Conservation (phyloP, 257 asterid species). For the Phtheirospermum japonicum region DNA sequence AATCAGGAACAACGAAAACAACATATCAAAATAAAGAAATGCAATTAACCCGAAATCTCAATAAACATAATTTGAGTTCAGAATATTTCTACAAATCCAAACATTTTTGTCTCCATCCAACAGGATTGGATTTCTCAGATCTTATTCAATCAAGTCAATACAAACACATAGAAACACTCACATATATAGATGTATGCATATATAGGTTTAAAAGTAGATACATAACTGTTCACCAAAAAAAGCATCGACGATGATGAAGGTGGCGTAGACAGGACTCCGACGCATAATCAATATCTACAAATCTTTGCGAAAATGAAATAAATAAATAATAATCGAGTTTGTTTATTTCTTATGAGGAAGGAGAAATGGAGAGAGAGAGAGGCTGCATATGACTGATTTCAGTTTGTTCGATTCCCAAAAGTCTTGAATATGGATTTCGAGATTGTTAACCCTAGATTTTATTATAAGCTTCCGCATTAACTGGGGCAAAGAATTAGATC, state of each 20-base stretch:
- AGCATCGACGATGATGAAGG: constrained; percentile 87
- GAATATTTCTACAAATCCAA: not conserved
- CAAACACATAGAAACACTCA: not conserved
- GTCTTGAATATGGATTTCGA: constrained; percentile 19
- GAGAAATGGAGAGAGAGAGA: constrained; percentile 27
- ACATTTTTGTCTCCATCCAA: not conserved
- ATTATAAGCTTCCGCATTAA: too few species aligned
- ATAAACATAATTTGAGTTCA: not conserved
- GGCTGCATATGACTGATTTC: constrained; percentile 23
- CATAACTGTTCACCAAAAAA: constrained; percentile 77
- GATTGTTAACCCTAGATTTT: too few species aligned
- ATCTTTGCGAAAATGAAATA: constrained; percentile 35
- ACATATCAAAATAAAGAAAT: constrained; percentile 11
- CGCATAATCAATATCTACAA: constrained; percentile 76
- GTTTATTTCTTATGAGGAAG: constrained; percentile 22
- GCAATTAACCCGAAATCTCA: not conserved
- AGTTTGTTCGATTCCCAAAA: constrained; percentile 2
- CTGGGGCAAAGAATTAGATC: too few species aligned
- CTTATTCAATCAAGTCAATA: constrained; percentile 27
- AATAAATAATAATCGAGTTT: not conserved
- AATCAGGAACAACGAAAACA: constrained; percentile 27
- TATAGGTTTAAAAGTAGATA: constrained; percentile 11
- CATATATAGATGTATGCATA: not conserved
- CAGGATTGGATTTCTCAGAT: constrained; percentile 26
- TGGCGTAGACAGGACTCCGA: constrained; percentile 74